Evolutionary conservation across 306 rosid genomes (phyloP), one percentile per base, ranked within the genome.

Genomic region (Malus sylvestris): DNA sequence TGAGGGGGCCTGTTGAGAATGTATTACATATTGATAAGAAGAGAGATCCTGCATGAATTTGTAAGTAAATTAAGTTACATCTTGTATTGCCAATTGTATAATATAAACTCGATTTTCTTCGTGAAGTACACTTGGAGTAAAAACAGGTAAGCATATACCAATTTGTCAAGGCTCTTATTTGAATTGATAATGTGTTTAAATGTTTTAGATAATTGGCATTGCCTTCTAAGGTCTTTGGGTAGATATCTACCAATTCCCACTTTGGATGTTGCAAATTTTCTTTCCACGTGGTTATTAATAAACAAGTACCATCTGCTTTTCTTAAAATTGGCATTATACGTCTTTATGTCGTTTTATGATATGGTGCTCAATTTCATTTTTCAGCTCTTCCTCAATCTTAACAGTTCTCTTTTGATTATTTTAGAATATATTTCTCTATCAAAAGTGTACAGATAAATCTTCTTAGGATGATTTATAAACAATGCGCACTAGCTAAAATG

Each of bases 201-300:
- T 15, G 40, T 11, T 33, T 46, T 6, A 2, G 38, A 68, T 69
- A 42, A 42, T 42, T 19, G 19, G 5, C 59, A 1, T 49, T 1
- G 53, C 3, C 18, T 11, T 49, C 18, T 49, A 11, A 49, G 4
- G 45, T 10, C 29, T 25, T 10, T n/a, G 33, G 42, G 67, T 25
- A 42, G 22, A 53, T 18, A 13, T 53, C 35, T 68, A 49, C n/a
- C 10, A 45, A 44, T 20, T 33, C 64, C 80, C 80, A 77, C 75
- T 68, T 77, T 68, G 68, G 33, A 44, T 57, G 49, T 58, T 77
- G 68, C 75, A 69, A 42, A 59, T 42, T n/a, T 60, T 20, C 61
- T 77, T 77, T 77, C 75, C 60, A 44, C 69, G 18, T 42, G 45
- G 45, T 68, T 68, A 42, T n/a, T 68, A 68, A 42, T 68, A 64